A percentile compares a stretch with the other conserved stretches of the same genome.
phyloP scores from a whole-genome alignment of 2,329 filamentous ascomycete genomes.

The Herpotrichia juniperi region DNA sequence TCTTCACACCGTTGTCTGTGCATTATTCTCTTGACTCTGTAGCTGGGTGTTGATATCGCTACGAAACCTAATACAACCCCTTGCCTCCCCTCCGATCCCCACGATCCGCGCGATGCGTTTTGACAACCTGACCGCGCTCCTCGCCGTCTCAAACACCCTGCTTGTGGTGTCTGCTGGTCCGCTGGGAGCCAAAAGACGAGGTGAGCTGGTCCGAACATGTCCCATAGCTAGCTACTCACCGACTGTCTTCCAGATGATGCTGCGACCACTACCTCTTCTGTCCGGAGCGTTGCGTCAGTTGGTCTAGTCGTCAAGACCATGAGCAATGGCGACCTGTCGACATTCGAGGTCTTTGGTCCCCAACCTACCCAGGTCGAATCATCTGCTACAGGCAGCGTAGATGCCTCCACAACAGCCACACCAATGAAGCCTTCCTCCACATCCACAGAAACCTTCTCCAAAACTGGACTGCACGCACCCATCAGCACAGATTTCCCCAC shows the following conservation, averaged over 20 bases:
- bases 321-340: constrained; percentile 24
- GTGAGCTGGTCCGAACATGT: constrained; percentile 13
- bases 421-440: constrained; percentile 10
- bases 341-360: constrained; percentile 20
- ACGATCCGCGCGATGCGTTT: constrained; percentile 19
- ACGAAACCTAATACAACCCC: neutral
- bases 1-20: neutral
- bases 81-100: neutral
- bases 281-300: constrained; percentile 14
- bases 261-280: constrained; percentile 16
- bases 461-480: constrained; percentile 11
- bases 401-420: constrained; percentile 9
- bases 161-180: constrained; percentile 25
- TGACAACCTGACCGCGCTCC: constrained; percentile 12
- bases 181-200: constrained; percentile 23
- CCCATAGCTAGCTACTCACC: constrained; percentile 1
- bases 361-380: constrained; percentile 8
- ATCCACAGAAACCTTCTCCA: constrained; percentile 13
- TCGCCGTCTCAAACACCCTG: constrained; percentile 17
- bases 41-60: neutral
- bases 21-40: neutral
- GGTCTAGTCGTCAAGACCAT: constrained; percentile 24
- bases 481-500: constrained; percentile 34
- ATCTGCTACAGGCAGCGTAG: constrained; percentile 7
- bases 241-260: neutral